Evolutionary conservation across 163 green algal genomes (phyloP), one percentile per base, ranked within the genome.

Genomic region (Scenedesmus sp.): DNA sequence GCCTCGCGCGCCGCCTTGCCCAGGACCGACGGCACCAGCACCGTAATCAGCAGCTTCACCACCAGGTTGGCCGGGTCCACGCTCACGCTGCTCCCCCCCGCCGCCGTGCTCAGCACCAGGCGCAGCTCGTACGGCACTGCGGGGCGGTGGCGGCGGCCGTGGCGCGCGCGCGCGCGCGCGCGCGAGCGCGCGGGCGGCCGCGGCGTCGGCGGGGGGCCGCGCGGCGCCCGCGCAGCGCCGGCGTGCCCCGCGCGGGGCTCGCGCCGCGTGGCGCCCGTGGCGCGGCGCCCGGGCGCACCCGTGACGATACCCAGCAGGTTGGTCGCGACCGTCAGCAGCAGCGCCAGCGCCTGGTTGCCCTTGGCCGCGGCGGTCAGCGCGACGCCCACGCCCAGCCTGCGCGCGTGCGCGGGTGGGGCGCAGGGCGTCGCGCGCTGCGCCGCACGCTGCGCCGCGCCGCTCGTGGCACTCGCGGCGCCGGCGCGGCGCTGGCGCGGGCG

Each of bases 401-500:
- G n/a, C n/a, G n/a, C n/a, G n/a, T n/a, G n/a, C n/a, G n/a, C 87
- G 91, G 29, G 88, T 93, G 42, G 88, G 88, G 36, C 90, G 81
- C 29, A 69, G 75, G 50, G 72, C n/a, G n/a, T n/a, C n/a, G n/a
- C n/a, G n/a, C n/a, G n/a, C n/a, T n/a, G n/a, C n/a, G n/a, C n/a
- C n/a, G n/a, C n/a, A n/a, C n/a, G n/a, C n/a, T n/a, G n/a, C n/a
- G n/a, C n/a, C n/a, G n/a, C n/a, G n/a, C n/a, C n/a, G n/a, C n/a
- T n/a, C n/a, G n/a, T n/a, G n/a, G n/a, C n/a, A n/a, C n/a, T n/a
- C n/a, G n/a, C n/a, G n/a, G n/a, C n/a, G n/a, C n/a, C n/a, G n/a
- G n/a, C n/a, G n/a, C n/a, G n/a, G n/a, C n/a, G n/a, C n/a, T n/a
- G n/a, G n/a, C n/a, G n/a, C n/a, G n/a, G n/a, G n/a, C n/a, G n/a